Evolutionary conservation across 192 early-diverging fungal genomes (phyloP), one percentile per base, ranked within the genome.

Genomic region (Blastocladiella britannica): DNA sequence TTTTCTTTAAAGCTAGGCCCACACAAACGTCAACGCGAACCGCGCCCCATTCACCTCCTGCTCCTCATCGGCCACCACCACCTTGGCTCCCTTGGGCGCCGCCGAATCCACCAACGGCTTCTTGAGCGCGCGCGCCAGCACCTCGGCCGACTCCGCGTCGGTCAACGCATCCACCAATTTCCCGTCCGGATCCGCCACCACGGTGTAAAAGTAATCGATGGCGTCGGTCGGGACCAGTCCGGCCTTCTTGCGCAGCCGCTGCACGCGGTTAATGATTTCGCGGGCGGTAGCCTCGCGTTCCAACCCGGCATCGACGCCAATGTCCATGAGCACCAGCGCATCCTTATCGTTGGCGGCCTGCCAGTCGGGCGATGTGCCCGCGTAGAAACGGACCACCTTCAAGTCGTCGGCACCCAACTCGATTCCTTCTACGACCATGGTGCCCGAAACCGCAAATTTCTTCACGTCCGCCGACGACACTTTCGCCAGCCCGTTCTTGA

Each of bases 261-360:
- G 94, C 15, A 93, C 84, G 62, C 94, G 82, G 81, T 98, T 98
- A 58, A 96, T 82, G 55, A 98, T 65, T 73, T 98, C 94, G 53
- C 94, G 81, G 12, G 94, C 94, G 52, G 83, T 61, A 29, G 89
- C 90, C 69, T 96, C 93, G 57, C 87, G 78, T 60, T 88, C 75
- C 37, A 98, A 70, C 55, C 80, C 80, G 37, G 81, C 69, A 65
- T 91, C 87, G n/a, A 80, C 60, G 60, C 82, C 80, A 24, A 73
- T 73, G 67, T 96, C 90, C 63, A 98, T 64, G 60, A 98, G 76
- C 54, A 95, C 83, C 25, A 98, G 67, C 6, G 86, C 85, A 53
- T 89, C 85, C 65, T 76, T 79, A 61, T 88, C 84, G 7, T 70
- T 73, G 37, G 80, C 85, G 28, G 87, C 82, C 62, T 89, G 82